Evolutionary conservation across 768 basidiomycete genomes (phyloP), one percentile per base, ranked within the genome.

Genomic region (Phlebiopsis gigantea): DNA sequence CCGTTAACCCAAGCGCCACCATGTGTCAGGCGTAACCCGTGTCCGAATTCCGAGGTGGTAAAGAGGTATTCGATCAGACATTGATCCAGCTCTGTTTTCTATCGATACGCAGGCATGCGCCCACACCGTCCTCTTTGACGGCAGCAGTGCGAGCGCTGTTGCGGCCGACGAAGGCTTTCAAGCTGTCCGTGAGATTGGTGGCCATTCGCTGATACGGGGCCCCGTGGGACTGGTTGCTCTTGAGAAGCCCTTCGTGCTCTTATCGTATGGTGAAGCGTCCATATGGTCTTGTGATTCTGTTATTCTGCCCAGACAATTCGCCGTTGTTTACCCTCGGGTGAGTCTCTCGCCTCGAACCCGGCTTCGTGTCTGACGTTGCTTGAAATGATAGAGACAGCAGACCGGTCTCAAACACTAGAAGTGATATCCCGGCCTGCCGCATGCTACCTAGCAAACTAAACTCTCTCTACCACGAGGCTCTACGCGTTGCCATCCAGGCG

Each of bases 161-260:
- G 17, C 34, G 12, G 34, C 34, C 34, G 34, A 39, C 34, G 12
- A 39, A 39, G 50, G 21, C 30, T n/a, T n/a, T 8, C 34, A 24
- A 12, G 15, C 2, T n/a, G 22, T 14, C 31, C 34, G 12, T 39
- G 31, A 24, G 50, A 9, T 22, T 39, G 3, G 50, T 41, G 34
- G 31, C 34, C 31, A 51, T 51, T 41, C 34, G 31, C 15, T 39
- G 50, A 51, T 51, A 51, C n/a, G n/a, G n/a, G n/a, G 24, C 50
- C 31, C 50, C 24, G 30, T 48, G 50, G 22, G 24, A 14, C 19
- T 51, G 14, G 31, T 19, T 22, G 34, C 50, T 39, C 10, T 41
- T 6, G 12, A 12, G 31, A 51, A 51, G 50, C 50, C 6, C 47
- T 30, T 19, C 15, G 24, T 29, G 6, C 25, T 26, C 50, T 51